These are phyloP conservation scores for Calonectria multiphialidica DNA, from an alignment of 2,329 filamentous ascomycete genomes.

Conservation along the genomic window DNA sequence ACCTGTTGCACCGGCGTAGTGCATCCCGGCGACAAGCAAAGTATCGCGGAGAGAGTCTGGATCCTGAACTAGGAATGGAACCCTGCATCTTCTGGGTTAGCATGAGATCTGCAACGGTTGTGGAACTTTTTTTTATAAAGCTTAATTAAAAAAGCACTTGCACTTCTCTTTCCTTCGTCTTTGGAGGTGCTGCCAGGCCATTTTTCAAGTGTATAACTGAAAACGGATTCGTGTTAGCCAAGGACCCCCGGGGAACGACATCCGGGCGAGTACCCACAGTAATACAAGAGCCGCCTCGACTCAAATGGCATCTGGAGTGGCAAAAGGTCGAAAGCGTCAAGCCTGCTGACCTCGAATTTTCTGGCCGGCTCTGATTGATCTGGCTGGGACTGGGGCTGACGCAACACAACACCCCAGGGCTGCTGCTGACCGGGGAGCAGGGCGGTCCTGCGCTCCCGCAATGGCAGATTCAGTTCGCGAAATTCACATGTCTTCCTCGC, in stretches of 20 bases:
- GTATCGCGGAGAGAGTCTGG: constrained; percentile 34
- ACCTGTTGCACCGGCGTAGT: constrained; percentile 35
- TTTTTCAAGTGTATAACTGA: not conserved
- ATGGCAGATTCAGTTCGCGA: constrained; percentile 23
- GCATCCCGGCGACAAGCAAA: constrained; percentile 29
- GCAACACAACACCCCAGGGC: constrained; percentile 27
- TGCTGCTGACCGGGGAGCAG: constrained; percentile 36
- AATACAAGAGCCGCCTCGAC: constrained; percentile 35
- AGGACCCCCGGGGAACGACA: not conserved
- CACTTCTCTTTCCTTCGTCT: constrained; percentile 18
- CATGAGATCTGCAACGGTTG: fast-evolving
- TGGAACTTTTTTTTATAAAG: not conserved
- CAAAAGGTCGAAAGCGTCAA: constrained; percentile 32
- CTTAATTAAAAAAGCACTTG: not conserved
- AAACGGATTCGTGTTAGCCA: not conserved
- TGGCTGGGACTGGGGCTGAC: not conserved
- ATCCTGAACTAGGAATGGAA: constrained; percentile 28
- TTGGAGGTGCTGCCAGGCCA: not conserved
- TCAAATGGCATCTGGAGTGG: constrained; percentile 35
- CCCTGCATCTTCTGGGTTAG: not conserved
- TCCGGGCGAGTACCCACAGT: constrained; percentile 31
- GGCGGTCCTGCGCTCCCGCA: constrained; percentile 32
- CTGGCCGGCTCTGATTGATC: not conserved
- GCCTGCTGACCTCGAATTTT: not conserved
- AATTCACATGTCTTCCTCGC: constrained; percentile 29